phyloP scores from a whole-genome alignment of 345 rosid species.

The Dipteronia dyeriana region DNA sequence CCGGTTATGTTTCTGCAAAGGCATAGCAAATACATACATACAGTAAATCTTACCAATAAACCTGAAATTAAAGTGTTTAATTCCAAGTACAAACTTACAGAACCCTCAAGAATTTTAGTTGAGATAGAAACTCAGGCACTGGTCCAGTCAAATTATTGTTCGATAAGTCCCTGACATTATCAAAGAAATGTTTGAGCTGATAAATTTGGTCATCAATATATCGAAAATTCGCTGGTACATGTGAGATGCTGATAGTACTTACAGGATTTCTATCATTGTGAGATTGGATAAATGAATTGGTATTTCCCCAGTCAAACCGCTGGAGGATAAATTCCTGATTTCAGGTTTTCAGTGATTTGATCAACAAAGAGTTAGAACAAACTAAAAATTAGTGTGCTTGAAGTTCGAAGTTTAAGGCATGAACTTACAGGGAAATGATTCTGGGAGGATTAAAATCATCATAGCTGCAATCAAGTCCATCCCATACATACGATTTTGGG shows the following conservation, averaged over 20 bases:
- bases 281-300: conserved; percentile 29
- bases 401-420: background rate
- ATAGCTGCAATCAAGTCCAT: conserved; percentile 35
- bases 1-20: conserved; percentile 14
- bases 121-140: conserved; percentile 30
- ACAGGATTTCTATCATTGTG: conserved; percentile 24
- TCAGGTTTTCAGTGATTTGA: background rate
- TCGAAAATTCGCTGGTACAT: background rate
- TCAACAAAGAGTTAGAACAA: background rate
- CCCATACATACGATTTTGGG: conserved; percentile 32
- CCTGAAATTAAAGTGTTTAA: background rate
- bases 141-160: conserved; percentile 30
- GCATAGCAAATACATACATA: background rate
- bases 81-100: conserved; percentile 21
- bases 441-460: conserved; percentile 11
- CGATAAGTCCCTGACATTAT: conserved; percentile 27
- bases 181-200: background rate
- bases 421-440: conserved; percentile 37
- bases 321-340: conserved; percentile 34
- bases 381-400: background rate
- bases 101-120: conserved; percentile 20
- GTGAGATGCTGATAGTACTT: conserved; percentile 9
- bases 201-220: background rate
- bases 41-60: background rate
- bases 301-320: conserved; percentile 35